Conservation (phyloP, 2,329 filamentous ascomycete genomes). For the Fusarium nodosum region DNA sequence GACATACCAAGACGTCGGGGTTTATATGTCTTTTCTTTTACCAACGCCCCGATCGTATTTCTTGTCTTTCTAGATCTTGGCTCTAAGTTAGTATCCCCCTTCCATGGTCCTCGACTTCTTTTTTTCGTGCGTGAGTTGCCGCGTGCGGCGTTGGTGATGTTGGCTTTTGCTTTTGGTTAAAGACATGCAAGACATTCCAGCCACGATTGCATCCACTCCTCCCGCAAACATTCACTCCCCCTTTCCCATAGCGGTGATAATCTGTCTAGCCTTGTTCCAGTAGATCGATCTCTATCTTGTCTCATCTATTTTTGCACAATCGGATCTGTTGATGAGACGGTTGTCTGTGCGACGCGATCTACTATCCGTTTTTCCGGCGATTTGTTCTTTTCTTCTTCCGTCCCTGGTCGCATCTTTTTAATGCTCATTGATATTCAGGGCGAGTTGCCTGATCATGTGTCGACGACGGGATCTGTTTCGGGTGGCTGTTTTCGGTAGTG, state of each 20-base stretch:
- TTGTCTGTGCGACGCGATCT: neutral
- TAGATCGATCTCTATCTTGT: neutral
- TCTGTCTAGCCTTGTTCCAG: constrained; percentile 2
- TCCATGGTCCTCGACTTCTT: neutral
- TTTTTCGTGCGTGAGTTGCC: neutral
- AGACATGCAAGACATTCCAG: constrained; percentile 40
- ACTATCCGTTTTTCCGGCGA: constrained; percentile 8
- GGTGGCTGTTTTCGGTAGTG: constrained; percentile 27
- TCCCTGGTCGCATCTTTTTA: neutral
- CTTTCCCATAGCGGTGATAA: constrained; percentile 9
- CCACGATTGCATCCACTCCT: constrained; percentile 30
- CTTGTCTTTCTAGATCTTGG: neutral
- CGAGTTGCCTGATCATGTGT: constrained; percentile 11
- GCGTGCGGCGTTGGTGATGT: constrained; percentile 25
- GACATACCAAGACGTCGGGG: constrained; percentile 18
- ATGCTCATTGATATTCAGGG: constrained; percentile 28
- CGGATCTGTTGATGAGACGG: constrained; percentile 2
- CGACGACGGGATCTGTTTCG: neutral
- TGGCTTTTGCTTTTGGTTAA: constrained; percentile 19
- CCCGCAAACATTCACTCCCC: constrained; percentile 35
- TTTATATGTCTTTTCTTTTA: constrained; percentile 23
- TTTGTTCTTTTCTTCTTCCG: neutral
- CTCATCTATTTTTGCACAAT: constrained; percentile 2
- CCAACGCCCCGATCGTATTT: neutral
- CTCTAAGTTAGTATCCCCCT: neutral